phyloP scores from a whole-genome alignment of 768 basidiomycete genomes.

The Lactarius quietus region DNA sequence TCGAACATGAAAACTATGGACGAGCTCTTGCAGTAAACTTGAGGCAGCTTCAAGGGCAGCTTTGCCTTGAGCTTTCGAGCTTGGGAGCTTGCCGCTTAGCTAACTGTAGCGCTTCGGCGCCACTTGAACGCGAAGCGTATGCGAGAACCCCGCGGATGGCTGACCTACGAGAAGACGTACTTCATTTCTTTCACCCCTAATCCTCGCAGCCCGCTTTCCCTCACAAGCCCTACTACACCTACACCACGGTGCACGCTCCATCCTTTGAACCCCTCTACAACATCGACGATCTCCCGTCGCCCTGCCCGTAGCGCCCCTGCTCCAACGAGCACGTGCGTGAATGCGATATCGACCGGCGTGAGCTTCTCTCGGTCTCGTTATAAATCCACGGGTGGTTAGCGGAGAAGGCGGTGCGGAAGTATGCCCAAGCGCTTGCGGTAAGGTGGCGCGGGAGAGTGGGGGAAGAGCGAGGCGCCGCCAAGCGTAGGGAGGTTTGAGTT shows the following conservation, averaged over 20 bases:
- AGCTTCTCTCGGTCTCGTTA: conserved; percentile 79
- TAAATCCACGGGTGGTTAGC: conserved; percentile 53
- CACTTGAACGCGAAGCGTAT: neutral
- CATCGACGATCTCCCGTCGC: conserved; percentile 30
- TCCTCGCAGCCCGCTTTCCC: conserved; percentile 26
- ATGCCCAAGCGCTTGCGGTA: conserved; percentile 32
- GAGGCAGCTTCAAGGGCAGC: no score
- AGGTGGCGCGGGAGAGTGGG: conserved; percentile 62
- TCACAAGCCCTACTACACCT: conserved; percentile 29
- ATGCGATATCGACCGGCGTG: conserved; percentile 34
- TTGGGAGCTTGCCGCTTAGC: no score
- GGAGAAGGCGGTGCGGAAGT: conserved; percentile 21
- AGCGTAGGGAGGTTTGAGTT: conserved; percentile 85
- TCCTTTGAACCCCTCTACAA: conserved; percentile 44
- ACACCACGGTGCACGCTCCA: conserved; percentile 37
- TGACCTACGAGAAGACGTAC: no score
- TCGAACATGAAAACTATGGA: no score
- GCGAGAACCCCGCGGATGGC: neutral
- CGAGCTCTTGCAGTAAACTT: no score
- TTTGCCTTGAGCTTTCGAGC: neutral
- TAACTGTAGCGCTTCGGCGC: neutral
- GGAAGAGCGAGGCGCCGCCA: conserved; percentile 87
- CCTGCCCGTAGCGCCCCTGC: conserved; percentile 21
- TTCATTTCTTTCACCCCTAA: conserved; percentile 32
- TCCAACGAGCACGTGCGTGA: conserved; percentile 64